Evolutionary conservation across 2,329 filamentous ascomycete species (phyloP).

Genomic region (Ambrosiella xylebori): DNA sequence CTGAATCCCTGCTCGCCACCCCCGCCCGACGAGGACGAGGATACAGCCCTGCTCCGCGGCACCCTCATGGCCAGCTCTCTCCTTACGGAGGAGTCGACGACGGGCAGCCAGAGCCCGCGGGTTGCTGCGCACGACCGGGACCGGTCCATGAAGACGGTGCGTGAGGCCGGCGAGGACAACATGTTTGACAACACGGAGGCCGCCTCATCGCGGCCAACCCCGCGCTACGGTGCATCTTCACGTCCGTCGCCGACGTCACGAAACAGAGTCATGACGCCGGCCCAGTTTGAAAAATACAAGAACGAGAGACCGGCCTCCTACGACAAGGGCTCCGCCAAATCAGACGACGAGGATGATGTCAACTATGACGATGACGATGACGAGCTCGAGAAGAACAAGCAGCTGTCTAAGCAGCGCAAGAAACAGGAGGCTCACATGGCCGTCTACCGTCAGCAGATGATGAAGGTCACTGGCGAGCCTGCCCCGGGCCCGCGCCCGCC

Average conservation of each 20-base stretch:
- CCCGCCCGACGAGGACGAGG: slow-evolving; percentile 32
- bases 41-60: slow-evolving; percentile 34
- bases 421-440: slow-evolving; percentile 85
- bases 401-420: slow-evolving; percentile 57
- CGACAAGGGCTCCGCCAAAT: slow-evolving; percentile 26
- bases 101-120: no score
- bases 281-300: slow-evolving; percentile 68
- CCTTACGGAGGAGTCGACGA: slow-evolving; percentile 17
- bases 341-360: slow-evolving; percentile 46
- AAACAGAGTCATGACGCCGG: slow-evolving; percentile 78
- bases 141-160: neutral
- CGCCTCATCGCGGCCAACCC: slow-evolving; percentile 21
- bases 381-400: slow-evolving; percentile 56
- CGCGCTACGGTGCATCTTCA: slow-evolving; percentile 21
- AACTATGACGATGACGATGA: slow-evolving; percentile 62
- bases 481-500: slow-evolving; percentile 29
- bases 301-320: slow-evolving; percentile 43
- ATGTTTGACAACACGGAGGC: slow-evolving; percentile 34
- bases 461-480: slow-evolving; percentile 62
- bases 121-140: no score
- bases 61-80: slow-evolving; percentile 33
- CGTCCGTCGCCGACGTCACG: slow-evolving; percentile 23
- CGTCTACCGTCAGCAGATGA: slow-evolving; percentile 87
- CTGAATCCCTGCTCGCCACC: slow-evolving; percentile 19
- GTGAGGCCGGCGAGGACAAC: slow-evolving; percentile 29